A percentile compares a stretch with the other conserved stretches of the same genome.
These are phyloP conservation scores for Diaporthe destruens DNA, from an alignment of 2,329 filamentous ascomycete species.

Conservation along the genomic window DNA sequence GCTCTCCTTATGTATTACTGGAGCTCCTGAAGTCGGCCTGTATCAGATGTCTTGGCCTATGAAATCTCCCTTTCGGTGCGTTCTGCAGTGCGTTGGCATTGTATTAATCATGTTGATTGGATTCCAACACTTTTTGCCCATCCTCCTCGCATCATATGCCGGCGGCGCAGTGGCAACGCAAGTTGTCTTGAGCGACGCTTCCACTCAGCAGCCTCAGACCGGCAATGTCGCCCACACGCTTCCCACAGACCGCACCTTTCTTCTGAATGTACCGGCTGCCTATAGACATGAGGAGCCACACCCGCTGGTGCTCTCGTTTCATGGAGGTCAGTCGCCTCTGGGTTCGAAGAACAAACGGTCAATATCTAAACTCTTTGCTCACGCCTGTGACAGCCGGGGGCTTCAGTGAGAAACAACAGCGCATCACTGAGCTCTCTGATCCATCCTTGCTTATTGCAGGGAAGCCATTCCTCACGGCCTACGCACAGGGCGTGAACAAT, in stretches of 20 bases:
- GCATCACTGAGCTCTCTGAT: slow-evolving; percentile 46
- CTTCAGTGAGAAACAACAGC: slow-evolving; percentile 45
- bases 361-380: neutral
- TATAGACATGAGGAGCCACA: slow-evolving; percentile 42
- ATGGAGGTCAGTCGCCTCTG: slow-evolving; percentile 42
- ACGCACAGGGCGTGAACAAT: slow-evolving; percentile 46
- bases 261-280: slow-evolving; percentile 44
- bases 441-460: slow-evolving; percentile 45
- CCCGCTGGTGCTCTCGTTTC: slow-evolving; percentile 45
- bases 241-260: slow-evolving; percentile 45
- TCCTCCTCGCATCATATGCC: slow-evolving; percentile 11
- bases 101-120: neutral
- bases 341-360: neutral
- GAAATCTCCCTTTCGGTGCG: neutral
- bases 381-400: slow-evolving; percentile 41
- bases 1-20: neutral
- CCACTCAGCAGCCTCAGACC: slow-evolving; percentile 18
- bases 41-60: neutral
- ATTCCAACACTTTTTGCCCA: neutral
- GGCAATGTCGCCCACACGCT: slow-evolving; percentile 45
- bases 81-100: neutral
- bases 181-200: neutral
- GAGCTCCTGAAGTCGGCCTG: neutral
- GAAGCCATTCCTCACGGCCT: slow-evolving; percentile 46
- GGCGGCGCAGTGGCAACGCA: slow-evolving; percentile 11